Evolutionary conservation across 208 protist genomes (phyloP), one percentile per base, ranked within the genome.

Genomic region (Porcisia hertigi): DNA sequence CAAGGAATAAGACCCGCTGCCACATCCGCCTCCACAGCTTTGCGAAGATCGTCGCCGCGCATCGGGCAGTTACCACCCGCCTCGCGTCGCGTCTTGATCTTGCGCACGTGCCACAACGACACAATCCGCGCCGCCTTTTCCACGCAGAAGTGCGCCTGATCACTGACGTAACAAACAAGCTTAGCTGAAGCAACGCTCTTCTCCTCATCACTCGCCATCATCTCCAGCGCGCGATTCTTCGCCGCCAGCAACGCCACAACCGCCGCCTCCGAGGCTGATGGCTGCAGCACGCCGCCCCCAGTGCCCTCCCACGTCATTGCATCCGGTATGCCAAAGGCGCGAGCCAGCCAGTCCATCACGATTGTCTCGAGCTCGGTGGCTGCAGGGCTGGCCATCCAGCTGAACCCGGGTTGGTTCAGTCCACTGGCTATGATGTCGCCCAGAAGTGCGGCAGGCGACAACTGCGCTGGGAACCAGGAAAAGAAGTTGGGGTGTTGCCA

Each of bases 401-500:
- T 88, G 69, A 92, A 92, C 47, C 88, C 88, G 3, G 88, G 75
- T 58, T 87, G 87, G 57, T 83, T 85, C 45, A 93, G 77, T 14
- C 76, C 60, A 39, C 60, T 86, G 9, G 83, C 80, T 16, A 93
- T 41, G 60, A 86, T 86, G 73, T 93, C 88, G n/a, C 86, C 90
- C 14, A 92, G 82, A 20, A 92, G 73, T 43, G 88, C 77, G 1
- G 88, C 77, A 11, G 88, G 82, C 3, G 84, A 88, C 16, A 86
- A 30, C 71, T 88, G 85, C 34, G 85, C 83, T 25, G 90, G 88
- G 58, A 90, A 92, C 73, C 73, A 90, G 4, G 86, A 81, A 71
- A 85, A 88, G 66, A 92, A 92, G 60, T 85, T 73, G n/a, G 83
- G 79, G 77, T 85, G 82, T 79, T 94, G 90, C 88, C 90, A 93